Evolutionary conservation across 306 rosid species (phyloP), one percentile per base, ranked within the genome.

Genomic region (Quercus gilva): DNA sequence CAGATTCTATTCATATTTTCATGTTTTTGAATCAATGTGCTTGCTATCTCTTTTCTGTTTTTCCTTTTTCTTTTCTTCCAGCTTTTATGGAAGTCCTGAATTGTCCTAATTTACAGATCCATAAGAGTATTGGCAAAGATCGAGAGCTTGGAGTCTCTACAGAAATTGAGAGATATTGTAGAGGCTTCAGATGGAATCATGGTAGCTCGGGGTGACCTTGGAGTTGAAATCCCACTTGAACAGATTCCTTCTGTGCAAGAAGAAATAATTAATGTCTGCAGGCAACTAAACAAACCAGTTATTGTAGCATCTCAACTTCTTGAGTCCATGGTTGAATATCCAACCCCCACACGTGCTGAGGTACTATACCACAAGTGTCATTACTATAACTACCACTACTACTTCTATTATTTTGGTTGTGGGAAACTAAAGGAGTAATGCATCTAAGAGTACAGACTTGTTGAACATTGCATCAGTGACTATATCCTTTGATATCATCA

Each of bases 291-390:
- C 88, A 94, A 90, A 85, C 97, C 97, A 37, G 98, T 94, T 21
- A 89, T 94, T 84, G 90, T 94, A 53, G 96, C 98, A 77, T 92
- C 98, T 83, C 98, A 94, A 82, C 94, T 94, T 82, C 97, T 94
- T 13, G 94, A 92, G 78, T 94, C 98, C 37, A 94, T 92, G 97
- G 85, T 92, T 43, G 97, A 94, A 85, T 94, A 94, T 83, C 98
- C 98, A 78, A 94, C 96, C n/a, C 98, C 98, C 76, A 92, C 98
- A 18, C 94, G 94, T 0, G 98, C 97, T 4, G 98, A 94, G 97
- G 98, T 92, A 85, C 53, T 35, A 60, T n/a, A 19, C 51, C 35
- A 67, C 17, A 18, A 33, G 25, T 33, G n/a, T 23, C 19, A 67
- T 67, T 20, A 23, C 29, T 23, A 3, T 49, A 1, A 59, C 31